Evolutionary conservation across 805 yeast species (phyloP).

Genomic region (Spathaspora hagerdaliae): DNA sequence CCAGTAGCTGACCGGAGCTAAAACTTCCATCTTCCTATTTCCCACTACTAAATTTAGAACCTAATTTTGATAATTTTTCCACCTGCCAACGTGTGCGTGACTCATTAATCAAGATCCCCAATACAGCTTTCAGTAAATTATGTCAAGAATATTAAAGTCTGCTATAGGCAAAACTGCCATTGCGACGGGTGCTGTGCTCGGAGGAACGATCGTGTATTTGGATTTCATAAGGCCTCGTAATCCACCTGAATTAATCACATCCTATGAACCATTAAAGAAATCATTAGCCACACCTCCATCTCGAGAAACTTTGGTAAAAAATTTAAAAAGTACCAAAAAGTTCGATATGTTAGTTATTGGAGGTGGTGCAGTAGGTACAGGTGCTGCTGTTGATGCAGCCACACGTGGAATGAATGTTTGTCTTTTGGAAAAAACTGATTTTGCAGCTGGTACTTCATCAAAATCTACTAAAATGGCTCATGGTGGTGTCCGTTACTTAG

Average conservation of each 20-base stretch:
- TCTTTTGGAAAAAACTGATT: conserved; percentile 81
- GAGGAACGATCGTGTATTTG: conserved; percentile 35
- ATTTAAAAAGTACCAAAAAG: conserved; percentile 42
- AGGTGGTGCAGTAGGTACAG: conserved; percentile 96
- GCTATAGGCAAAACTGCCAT: conserved; percentile 27
- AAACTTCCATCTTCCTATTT: too few relatives aligned
- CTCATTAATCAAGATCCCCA: too few relatives aligned
- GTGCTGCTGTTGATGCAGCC: conserved; percentile 87
- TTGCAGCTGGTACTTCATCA: conserved; percentile 89
- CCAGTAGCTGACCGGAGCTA: too few relatives aligned
- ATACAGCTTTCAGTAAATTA: neutral
- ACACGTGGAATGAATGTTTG: conserved; percentile 89
- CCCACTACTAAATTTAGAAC: too few relatives aligned
- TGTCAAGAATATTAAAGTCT: conserved; percentile 19
- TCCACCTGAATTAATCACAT: conserved; percentile 20
- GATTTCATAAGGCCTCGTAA: conserved; percentile 37
- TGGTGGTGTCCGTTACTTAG: conserved; percentile 94
- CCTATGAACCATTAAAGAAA: conserved; percentile 44
- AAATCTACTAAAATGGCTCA: conserved; percentile 95
- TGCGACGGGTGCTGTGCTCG: conserved; percentile 30
- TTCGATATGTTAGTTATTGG: conserved; percentile 86
- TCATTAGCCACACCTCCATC: conserved; percentile 50
- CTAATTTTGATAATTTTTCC: too few relatives aligned
- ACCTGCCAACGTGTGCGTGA: too few relatives aligned
- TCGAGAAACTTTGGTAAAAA: conserved; percentile 48